Evolutionary conservation across 1,284 basidiomycete genomes (phyloP), one percentile per base, ranked within the genome.

Genomic region (Bjerkandera adusta): DNA sequence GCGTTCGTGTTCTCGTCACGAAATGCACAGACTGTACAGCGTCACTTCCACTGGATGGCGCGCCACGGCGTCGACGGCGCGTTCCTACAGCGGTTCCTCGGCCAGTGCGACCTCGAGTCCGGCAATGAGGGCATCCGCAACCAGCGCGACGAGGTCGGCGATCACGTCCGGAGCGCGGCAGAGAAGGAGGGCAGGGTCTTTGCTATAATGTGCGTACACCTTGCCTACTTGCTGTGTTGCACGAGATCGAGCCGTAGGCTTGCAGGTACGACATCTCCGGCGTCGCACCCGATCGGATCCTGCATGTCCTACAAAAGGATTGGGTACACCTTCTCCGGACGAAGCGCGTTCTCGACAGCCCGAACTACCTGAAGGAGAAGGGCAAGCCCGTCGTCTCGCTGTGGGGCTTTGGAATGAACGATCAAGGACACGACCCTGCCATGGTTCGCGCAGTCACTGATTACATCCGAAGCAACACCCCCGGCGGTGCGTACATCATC

Each of bases 11-110:
- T 89, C 64, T 89, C 87, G 1, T 89, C 85, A 1, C 76, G 88
- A 26, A 73, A 89, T 62, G 72, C 78, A 7, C 77, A 75, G 60
- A 89, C 87, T 0, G 85, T 90, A 3, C 73, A 77, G 53, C 69
- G 83, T 18, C 88, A 91, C 59, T 89, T 90, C 60, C 75, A 81
- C 53, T 89, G 85, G 85, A 89, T 90, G 88, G 86, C 86, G 5
- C 66, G 77, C 51, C 82, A 88, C 52, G 79, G 80, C 36, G 75
- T 91, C 18, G 85, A 89, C 52, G 88, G 88, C 6, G 84, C 76
- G 2, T 88, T 91, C 60, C 60, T 90, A 13, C 88, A 89, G 59
- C 79, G 88, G 4, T 89, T 89, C 58, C 75, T 75, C 0, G 73
- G 76, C 0, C 75, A 86, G 55, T 79, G 77, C 36, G 84, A 88